Base-by-base conservation (phyloP, 2,329 filamentous ascomycete species). In the Apiospora arundinis region DNA sequence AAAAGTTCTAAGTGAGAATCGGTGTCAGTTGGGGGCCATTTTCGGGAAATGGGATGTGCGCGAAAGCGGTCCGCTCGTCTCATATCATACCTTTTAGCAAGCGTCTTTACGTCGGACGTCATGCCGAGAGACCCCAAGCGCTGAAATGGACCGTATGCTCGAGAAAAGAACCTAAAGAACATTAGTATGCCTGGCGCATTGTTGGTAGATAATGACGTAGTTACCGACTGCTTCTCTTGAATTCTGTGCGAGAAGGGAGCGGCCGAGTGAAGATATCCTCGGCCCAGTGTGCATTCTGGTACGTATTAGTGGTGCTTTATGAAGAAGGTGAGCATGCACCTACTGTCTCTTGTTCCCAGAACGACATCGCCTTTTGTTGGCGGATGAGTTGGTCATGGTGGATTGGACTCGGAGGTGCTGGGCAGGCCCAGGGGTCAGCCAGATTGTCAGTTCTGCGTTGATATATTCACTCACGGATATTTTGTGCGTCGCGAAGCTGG, bases 241-340 rank as follows among this genome's bases (percentile, higher is more conserved):
- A 79, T 6, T 83, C 81, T 5, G 87, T 90, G 16, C 85, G 82
- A 14, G 84, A 85, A 0, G 88, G 84, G 49, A 89, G 80, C 0
- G 87, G 86, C 25, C 86, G 81, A 0, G 87, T 86, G 74, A 91
- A 91, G 32, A 91, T 89, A 52, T 87, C 84, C 74, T 90, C 85
- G 7, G 89, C 88, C 90, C 90, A 92, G 76, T 91, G 89, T 5
- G 83, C 80, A 68, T 81, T 81, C 87, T 90, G 52, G 40, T 40
- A 9, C 70, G 49, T 11, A 12, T 63, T 14, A 63, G 21, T 23
- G 21, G 2, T 72, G 28, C 71, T 63, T 8, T 7, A 25, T 4
- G 40, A 49, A 6, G 4, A 72, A 69, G 42, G 44, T 28, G 46
- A 42, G 37, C 63, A 9, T 18, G 7, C 11, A 73, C 75, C 46